These are phyloP conservation scores for Pseudocercospora macadamiae DNA, from an alignment of 2,329 filamentous ascomycete species.

Conservation along the genomic window DNA sequence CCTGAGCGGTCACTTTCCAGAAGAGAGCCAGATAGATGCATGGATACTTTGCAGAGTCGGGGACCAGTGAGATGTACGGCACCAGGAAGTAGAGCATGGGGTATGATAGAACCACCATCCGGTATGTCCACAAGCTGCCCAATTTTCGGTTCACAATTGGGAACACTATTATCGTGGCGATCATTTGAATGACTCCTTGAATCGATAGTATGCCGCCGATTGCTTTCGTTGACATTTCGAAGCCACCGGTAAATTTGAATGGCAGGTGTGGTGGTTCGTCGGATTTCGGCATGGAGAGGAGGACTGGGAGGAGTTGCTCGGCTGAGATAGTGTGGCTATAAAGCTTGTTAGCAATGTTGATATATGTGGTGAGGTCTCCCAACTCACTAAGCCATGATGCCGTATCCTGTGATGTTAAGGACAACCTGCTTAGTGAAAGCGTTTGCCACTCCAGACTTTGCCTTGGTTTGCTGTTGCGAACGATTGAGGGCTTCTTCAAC, in stretches of 20 bases:
- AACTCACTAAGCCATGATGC: conserved; percentile 91
- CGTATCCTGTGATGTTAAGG: conserved; percentile 85
- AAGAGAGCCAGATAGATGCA: conserved; percentile 78
- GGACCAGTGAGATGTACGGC: conserved; percentile 86
- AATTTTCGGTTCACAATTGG: conserved; percentile 74
- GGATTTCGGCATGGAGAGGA: conserved; percentile 72
- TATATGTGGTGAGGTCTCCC: neutral
- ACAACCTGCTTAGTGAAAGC: conserved; percentile 85
- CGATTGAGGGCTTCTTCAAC: conserved; percentile 34
- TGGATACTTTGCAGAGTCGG: conserved; percentile 68
- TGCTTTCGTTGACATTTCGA: conserved; percentile 77
- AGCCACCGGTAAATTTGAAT: conserved; percentile 87
- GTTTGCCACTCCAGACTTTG: conserved; percentile 49
- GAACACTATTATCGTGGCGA: conserved; percentile 83
- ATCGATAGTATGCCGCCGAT: conserved; percentile 87
- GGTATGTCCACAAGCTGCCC: conserved; percentile 80
- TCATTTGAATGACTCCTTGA: conserved; percentile 86
- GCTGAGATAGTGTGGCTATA: conserved; percentile 92
- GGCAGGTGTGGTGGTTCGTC: conserved; percentile 63
- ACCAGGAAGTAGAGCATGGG: conserved; percentile 85
- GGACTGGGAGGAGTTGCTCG: conserved; percentile 89
- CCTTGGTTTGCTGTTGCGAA: conserved; percentile 28
- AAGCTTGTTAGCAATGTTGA: neutral
- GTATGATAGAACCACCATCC: conserved; percentile 78
- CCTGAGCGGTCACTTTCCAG: conserved; percentile 91